A percentile compares a stretch with the other conserved stretches of the same genome.
Evolutionary conservation across 169 alveolate species (phyloP).

Genomic region (Plasmodium ovale): DNA sequence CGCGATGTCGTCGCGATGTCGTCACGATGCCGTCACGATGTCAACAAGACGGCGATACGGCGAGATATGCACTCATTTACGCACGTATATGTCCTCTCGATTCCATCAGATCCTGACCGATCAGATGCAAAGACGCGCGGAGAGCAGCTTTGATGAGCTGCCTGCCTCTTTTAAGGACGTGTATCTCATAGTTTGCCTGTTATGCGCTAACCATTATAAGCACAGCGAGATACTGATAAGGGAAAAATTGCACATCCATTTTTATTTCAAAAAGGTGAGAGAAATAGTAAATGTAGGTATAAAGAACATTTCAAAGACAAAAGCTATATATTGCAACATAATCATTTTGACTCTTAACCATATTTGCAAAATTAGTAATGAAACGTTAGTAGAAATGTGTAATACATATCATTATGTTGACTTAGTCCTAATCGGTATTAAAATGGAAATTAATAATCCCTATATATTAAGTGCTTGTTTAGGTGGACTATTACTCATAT

Average conservation of each 20-base stretch:
- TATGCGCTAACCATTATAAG: constrained; percentile 32
- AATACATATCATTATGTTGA: constrained; percentile 51
- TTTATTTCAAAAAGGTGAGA: constrained; percentile 50
- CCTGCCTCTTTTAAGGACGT: constrained; percentile 17
- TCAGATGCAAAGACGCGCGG: constrained; percentile 24
- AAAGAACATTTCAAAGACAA: constrained; percentile 1
- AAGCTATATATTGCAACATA: constrained; percentile 40
- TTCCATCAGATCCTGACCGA: constrained; percentile 38
- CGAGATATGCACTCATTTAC: neutral
- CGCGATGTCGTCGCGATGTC: too few relatives aligned
- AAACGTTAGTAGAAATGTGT: constrained; percentile 38
- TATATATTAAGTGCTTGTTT: constrained; percentile 61
- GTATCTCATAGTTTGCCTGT: constrained; percentile 24
- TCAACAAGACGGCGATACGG: neutral
- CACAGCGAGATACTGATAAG: constrained; percentile 55
- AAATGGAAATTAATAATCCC: constrained; percentile 54
- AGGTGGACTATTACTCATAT: constrained; percentile 49
- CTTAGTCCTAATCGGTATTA: constrained; percentile 48
- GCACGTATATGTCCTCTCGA: neutral
- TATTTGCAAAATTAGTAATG: constrained; percentile 33
- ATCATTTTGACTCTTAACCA: constrained; percentile 25
- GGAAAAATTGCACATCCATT: constrained; percentile 47
- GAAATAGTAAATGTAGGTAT: constrained; percentile 29
- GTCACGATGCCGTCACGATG: too few relatives aligned
- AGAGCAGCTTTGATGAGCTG: constrained; percentile 18